Base-by-base conservation (phyloP, 2,329 filamentous ascomycete genomes). In the Sclerotinia borealis region DNA sequence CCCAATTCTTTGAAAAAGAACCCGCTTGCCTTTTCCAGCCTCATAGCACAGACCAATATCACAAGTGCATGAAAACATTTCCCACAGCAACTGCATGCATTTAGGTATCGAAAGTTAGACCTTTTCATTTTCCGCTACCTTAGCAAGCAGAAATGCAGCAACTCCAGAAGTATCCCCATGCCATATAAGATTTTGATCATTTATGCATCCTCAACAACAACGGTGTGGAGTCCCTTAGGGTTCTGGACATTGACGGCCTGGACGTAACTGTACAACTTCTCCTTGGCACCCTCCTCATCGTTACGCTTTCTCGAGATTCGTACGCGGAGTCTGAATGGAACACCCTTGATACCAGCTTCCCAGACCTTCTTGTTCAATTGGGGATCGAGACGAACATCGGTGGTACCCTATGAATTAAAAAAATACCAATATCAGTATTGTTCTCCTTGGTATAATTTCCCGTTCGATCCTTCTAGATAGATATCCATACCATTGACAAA, bases 321-420 rank as follows among this genome's bases (percentile, higher is more conserved):
- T 78, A 99, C 88, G 77, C 95, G 93, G 75, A 99, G 86, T 81
- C 96, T 90, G 90, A 89, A 98, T 74, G 93, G 92, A 73, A 97
- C 93, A 77, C 95, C 96, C 91, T 98, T 99, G 85, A 99, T 88
- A 81, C 95, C 95, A 78, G 89, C 85, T 84, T 99, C 95, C 95
- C 95, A 99, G 80, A 99, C 93, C 88, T 99, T 98, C 91, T 99
- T 99, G 90, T 99, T 99, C 77, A 99, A 84, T 84, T 95, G 90
- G 77, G 95, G 95, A 87, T 99, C 95, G 78, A 99, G 83, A 76
- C 95, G 95, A 83, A 99, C 95, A 79, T 99, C 95, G 77, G 85
- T 82, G 82, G 95, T 99, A 79, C 93, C 93, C 95, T 99, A 74
- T 65, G 59, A 36, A 66, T 63, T 65, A 58, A 71, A 69, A 73